Conservation (phyloP, 208 protist species). For the Crithidia acanthocephali region DNA sequence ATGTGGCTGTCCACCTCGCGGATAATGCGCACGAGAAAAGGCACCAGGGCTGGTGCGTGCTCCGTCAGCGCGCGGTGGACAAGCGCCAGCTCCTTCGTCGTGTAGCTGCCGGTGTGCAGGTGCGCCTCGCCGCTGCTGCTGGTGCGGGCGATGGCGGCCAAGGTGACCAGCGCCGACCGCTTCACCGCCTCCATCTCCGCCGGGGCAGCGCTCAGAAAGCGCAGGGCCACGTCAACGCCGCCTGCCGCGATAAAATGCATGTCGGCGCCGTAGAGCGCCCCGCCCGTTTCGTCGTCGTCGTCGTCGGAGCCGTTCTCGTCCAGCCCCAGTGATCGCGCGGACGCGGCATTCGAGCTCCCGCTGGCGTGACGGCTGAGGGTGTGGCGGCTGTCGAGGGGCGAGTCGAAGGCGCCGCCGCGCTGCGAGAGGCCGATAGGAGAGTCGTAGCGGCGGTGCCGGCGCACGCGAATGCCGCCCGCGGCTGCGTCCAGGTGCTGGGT, state of each 20-base stretch:
- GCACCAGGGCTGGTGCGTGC: slow-evolving; percentile 29
- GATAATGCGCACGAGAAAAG: slow-evolving; percentile 35
- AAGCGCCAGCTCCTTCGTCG: slow-evolving; percentile 10
- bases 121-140: slow-evolving; percentile 23
- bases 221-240: slow-evolving; percentile 56
- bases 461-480: slow-evolving; percentile 14
- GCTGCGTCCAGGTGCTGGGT: slow-evolving; percentile 29
- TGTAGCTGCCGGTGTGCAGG: slow-evolving; percentile 12
- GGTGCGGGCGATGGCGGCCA: slow-evolving; percentile 40
- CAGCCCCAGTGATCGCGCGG: neutral
- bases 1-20: slow-evolving; percentile 48
- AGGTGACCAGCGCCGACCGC: slow-evolving; percentile 43
- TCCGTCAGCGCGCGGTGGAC: slow-evolving; percentile 15
- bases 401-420: neutral
- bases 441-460: slow-evolving; percentile 7
- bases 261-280: slow-evolving; percentile 45
- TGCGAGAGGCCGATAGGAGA: neutral
- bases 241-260: slow-evolving; percentile 56
- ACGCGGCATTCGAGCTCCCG: neutral
- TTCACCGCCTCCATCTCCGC: slow-evolving; percentile 45
- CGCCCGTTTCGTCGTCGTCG: slow-evolving; percentile 13
- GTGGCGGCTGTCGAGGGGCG: slow-evolving; percentile 3
- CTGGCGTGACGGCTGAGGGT: too few species aligned
- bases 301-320: neutral
- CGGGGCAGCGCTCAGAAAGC: slow-evolving; percentile 49